Evolutionary conservation across 257 asterid species (phyloP).

Genomic region (Haberlea rhodopensis): DNA sequence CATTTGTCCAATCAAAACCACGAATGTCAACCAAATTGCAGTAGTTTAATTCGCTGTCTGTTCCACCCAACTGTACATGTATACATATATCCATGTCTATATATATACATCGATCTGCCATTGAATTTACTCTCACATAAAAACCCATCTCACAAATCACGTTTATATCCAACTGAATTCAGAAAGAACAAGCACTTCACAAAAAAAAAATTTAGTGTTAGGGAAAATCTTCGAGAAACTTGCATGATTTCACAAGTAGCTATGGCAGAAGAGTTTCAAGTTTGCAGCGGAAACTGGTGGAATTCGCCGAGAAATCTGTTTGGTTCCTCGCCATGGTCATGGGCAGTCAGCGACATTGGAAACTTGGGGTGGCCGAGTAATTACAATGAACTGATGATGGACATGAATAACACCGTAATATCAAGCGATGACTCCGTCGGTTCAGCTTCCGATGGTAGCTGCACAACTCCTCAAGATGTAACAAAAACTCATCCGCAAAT

Average conservation of each 20-base stretch:
- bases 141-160: slow-evolving; percentile 20
- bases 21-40: slow-evolving; percentile 48
- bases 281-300: slow-evolving; percentile 78
- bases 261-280: slow-evolving; percentile 78
- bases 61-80: slow-evolving; percentile 4
- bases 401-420: slow-evolving; percentile 31
- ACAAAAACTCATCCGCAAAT: slow-evolving; percentile 25
- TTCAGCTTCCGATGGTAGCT: slow-evolving; percentile 40
- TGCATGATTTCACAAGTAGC: background rate
- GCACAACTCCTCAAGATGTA: slow-evolving; percentile 27
- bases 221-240: background rate
- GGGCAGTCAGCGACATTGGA: slow-evolving; percentile 39
- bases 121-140: slow-evolving; percentile 32
- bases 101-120: slow-evolving; percentile 18
- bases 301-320: slow-evolving; percentile 51
- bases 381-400: slow-evolving; percentile 24
- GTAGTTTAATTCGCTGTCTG: slow-evolving; percentile 28
- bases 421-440: slow-evolving; percentile 43
- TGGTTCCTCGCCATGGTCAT: slow-evolving; percentile 51
- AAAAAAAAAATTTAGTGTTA: too few species aligned
- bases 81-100: slow-evolving; percentile 20
- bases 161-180: background rate
- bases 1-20: background rate
- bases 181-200: slow-evolving; percentile 6
- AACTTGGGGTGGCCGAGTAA: slow-evolving; percentile 41